A percentile compares a stretch with the other conserved stretches of the same genome.
Evolutionary conservation across 2,329 filamentous ascomycete species (phyloP).

Genomic region (Aspergillus pseudoterreus): DNA sequence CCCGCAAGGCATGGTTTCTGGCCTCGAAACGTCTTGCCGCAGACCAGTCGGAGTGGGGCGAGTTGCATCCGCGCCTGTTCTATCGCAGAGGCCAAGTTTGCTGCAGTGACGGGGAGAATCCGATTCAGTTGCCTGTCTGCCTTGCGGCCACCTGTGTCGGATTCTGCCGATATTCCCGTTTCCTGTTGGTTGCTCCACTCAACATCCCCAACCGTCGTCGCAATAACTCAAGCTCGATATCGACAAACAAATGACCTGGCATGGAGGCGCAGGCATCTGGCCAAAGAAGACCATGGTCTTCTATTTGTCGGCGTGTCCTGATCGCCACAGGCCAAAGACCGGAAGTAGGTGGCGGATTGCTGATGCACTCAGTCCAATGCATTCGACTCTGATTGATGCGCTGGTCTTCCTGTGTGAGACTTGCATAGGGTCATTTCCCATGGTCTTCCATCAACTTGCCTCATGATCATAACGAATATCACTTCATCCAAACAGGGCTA

Average conservation of each 20-base stretch:
- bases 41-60: neutral
- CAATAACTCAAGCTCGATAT: slow-evolving; percentile 34
- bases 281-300: slow-evolving; percentile 30
- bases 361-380: slow-evolving; percentile 28
- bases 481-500: slow-evolving; percentile 25
- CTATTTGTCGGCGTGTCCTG: slow-evolving; percentile 20
- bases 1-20: neutral
- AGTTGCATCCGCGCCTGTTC: neutral
- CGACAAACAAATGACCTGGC: slow-evolving; percentile 25
- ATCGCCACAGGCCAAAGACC: slow-evolving; percentile 29
- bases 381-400: slow-evolving; percentile 24
- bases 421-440: slow-evolving; percentile 26
- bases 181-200: slow-evolving; percentile 10
- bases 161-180: neutral
- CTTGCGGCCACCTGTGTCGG: neutral
- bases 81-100: neutral
- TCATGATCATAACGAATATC: slow-evolving; percentile 28
- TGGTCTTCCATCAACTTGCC: slow-evolving; percentile 22
- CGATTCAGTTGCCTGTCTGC: slow-evolving; percentile 2
- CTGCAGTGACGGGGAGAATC: neutral
- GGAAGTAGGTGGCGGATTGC: slow-evolving; percentile 23
- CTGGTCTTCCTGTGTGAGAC: slow-evolving; percentile 23
- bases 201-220: slow-evolving; percentile 25
- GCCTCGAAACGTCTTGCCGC: neutral
- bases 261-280: slow-evolving; percentile 23